Evolutionary conservation across 192 early-diverging fungal genomes (phyloP).

Genomic region (Entophlyctis luteolus): DNA sequence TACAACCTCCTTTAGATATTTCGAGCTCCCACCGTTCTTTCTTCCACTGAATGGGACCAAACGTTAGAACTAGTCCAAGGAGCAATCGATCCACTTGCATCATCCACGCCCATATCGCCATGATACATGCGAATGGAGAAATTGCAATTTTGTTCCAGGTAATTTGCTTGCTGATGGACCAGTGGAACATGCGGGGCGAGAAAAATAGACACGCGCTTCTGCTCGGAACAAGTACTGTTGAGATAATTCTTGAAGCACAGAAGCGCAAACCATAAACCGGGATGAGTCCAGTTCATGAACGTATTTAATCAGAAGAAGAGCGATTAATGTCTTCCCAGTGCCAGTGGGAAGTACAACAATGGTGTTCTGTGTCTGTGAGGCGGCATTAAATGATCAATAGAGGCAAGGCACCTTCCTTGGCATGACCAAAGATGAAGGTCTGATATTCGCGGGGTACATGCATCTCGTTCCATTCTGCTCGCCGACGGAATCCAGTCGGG

Average conservation of each 20-base stretch:
- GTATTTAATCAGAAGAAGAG: conserved; percentile 80
- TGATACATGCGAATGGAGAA: conserved; percentile 59
- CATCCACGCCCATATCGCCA: conserved; percentile 65
- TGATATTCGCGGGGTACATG: conserved; percentile 19
- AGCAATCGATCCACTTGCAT: not conserved
- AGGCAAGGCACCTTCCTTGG: not conserved
- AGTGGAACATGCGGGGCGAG: conserved; percentile 84
- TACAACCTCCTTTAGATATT: conserved; percentile 60
- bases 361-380: conserved; percentile 55
- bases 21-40: conserved; percentile 56
- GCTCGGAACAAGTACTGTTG: not conserved
- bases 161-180: conserved; percentile 77
- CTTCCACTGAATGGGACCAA: conserved; percentile 40
- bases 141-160: conserved; percentile 67
- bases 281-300: conserved; percentile 1
- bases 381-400: not conserved
- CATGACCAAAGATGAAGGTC: conserved; percentile 15
- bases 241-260: no score
- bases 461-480: no score
- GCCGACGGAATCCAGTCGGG: no score
- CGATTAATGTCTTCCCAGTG: conserved; percentile 87
- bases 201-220: conserved; percentile 51
- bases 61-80: no score
- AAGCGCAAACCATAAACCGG: not conserved
- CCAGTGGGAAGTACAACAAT: conserved; percentile 92